These are phyloP conservation scores for Aspergillus cejpii DNA, from an alignment of 2,329 filamentous ascomycete species.

Conservation along the genomic window DNA sequence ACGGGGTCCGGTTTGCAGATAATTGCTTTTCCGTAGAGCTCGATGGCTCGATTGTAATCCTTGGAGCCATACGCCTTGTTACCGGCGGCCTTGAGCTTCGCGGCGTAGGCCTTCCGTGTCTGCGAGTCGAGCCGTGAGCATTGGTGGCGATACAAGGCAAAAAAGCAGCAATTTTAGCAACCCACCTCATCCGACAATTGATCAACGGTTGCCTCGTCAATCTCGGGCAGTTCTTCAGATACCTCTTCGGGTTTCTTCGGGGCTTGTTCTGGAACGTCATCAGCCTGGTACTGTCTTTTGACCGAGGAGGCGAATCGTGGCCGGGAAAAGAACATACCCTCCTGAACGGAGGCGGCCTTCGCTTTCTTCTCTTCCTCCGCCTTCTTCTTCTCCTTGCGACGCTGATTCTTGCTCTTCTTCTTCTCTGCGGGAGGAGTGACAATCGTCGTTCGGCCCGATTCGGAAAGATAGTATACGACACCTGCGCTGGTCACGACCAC, in stretches of 20 bases:
- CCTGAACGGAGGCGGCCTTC: slow-evolving; percentile 41
- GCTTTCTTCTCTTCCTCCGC: slow-evolving; percentile 49
- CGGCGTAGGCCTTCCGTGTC: slow-evolving; percentile 78
- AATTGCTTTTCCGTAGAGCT: slow-evolving; percentile 91
- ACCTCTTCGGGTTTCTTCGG: slow-evolving; percentile 47
- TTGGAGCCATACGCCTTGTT: slow-evolving; percentile 96
- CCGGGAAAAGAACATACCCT: slow-evolving; percentile 29
- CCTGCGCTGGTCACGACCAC: slow-evolving; percentile 86
- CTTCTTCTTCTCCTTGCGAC: slow-evolving; percentile 62
- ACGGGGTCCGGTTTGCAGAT: slow-evolving; percentile 95
- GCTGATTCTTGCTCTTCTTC: slow-evolving; percentile 84
- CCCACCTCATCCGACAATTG: slow-evolving; percentile 44
- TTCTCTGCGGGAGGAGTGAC: slow-evolving; percentile 41
- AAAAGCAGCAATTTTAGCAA: not conserved
- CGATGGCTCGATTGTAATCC: slow-evolving; percentile 88
- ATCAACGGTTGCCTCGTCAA: slow-evolving; percentile 46
- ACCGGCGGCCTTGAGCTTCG: slow-evolving; percentile 86
- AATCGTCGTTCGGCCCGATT: slow-evolving; percentile 44
- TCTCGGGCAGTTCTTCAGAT: slow-evolving; percentile 62
- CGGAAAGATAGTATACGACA: slow-evolving; percentile 78
- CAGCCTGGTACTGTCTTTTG: slow-evolving; percentile 17
- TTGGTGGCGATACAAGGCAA: not conserved
- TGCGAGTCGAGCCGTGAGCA: slow-evolving; percentile 33
- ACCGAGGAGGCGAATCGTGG: slow-evolving; percentile 32
- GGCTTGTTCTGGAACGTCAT: slow-evolving; percentile 28